These are phyloP conservation scores for Diddensiella caesifluorescens DNA, from an alignment of 805 yeast species.

Conservation along the genomic window DNA sequence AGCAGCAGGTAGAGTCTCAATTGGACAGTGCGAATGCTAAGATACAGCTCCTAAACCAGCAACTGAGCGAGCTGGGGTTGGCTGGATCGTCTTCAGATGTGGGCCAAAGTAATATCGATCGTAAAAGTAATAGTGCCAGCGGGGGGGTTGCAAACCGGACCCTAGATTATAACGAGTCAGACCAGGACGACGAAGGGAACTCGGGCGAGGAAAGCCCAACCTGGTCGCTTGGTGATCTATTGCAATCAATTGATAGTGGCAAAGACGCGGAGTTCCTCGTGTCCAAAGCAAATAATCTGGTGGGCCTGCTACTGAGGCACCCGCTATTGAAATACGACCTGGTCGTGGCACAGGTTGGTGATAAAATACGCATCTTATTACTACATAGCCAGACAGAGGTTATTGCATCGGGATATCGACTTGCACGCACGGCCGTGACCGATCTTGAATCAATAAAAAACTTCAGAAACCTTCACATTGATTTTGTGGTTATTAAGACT, in stretches of 20 bases:
- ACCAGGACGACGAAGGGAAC: constrained; percentile 1
- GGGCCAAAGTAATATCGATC: not conserved
- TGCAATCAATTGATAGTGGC: constrained; percentile 50
- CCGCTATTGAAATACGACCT: constrained; percentile 63
- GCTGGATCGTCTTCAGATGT: constrained; percentile 1
- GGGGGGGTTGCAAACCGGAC: not conserved
- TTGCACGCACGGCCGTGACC: constrained; percentile 59
- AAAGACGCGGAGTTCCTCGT: constrained; percentile 50
- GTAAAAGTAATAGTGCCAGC: not conserved
- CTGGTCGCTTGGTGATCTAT: constrained; percentile 58
- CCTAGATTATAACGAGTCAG: not conserved
- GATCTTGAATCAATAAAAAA: constrained; percentile 49
- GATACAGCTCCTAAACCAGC: constrained; percentile 23
- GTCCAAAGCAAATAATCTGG: constrained; percentile 60
- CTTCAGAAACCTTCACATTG: constrained; percentile 51
- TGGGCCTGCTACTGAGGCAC: constrained; percentile 47
- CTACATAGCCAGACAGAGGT: constrained; percentile 54
- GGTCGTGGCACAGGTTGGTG: constrained; percentile 34
- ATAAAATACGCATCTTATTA: constrained; percentile 54
- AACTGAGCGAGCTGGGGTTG: constrained; percentile 20
- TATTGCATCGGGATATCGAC: constrained; percentile 69
- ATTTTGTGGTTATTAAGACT: constrained; percentile 58
- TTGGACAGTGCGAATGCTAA: constrained; percentile 29
- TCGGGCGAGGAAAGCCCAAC: constrained; percentile 40
- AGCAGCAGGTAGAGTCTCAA: constrained; percentile 26